A percentile compares a stretch with the other conserved stretches of the same genome.
phyloP scores from a whole-genome alignment of 202 grass and related monocot species.

The Hordeum pubiflorum region DNA sequence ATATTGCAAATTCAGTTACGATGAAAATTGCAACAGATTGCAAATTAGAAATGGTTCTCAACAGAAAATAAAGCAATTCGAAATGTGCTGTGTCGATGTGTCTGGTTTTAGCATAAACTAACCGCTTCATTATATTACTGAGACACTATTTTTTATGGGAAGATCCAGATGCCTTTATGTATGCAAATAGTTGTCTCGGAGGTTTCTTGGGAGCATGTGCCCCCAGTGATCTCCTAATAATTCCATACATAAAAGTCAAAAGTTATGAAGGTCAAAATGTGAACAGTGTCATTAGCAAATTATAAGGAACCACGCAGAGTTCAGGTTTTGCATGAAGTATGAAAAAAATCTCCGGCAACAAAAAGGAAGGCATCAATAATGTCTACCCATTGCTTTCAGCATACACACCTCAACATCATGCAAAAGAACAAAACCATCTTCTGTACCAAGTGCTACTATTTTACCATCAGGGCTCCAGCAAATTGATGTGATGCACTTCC shows the following conservation, averaged over 20 bases:
- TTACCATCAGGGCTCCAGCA: conserved; percentile 97
- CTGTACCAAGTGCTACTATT: conserved; percentile 80
- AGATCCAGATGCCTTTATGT: neutral
- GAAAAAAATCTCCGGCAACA: neutral
- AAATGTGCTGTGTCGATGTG: neutral
- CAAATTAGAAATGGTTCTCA: neutral
- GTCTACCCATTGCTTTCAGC: conserved; percentile 10
- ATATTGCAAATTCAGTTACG: neutral
- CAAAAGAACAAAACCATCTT: conserved; percentile 72
- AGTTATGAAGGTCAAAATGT: neutral
- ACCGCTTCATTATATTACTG: neutral
- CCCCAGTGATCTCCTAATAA: conserved; percentile 1
- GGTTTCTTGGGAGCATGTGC: neutral
- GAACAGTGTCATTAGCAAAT: neutral
- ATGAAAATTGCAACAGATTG: neutral
- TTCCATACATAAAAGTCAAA: neutral
- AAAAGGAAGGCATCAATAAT: neutral
- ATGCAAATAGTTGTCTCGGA: conserved; percentile 17
- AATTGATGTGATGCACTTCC: conserved; percentile 77
- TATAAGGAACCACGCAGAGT: neutral
- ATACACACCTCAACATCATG: conserved; percentile 85
- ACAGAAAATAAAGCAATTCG: neutral
- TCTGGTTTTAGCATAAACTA: conserved; percentile 4
- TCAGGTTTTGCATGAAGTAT: conserved; percentile 12
- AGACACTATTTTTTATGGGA: neutral